Conservation (phyloP, 306 rosid genomes). For the Aeschynomene evenia region DNA sequence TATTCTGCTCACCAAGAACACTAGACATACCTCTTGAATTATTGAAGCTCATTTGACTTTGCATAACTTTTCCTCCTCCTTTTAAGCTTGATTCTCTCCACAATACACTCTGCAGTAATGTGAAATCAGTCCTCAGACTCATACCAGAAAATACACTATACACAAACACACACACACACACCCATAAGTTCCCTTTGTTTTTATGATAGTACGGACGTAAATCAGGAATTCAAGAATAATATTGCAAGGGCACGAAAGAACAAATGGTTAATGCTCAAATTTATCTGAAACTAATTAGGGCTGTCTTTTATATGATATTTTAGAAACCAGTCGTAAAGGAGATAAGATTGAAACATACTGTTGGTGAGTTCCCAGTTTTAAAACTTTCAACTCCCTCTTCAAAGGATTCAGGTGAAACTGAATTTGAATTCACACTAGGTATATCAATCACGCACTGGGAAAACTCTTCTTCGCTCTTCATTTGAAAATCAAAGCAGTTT, state of each 20-base stretch:
- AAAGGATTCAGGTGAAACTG: conserved; percentile 47
- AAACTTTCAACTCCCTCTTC: conserved; percentile 60
- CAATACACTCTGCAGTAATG: conserved; percentile 62
- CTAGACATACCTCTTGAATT: conserved; percentile 57
- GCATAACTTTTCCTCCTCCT: conserved; percentile 55
- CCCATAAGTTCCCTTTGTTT: not conserved
- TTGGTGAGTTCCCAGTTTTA: conserved; percentile 53
- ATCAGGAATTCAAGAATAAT: not conserved
- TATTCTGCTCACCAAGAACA: not conserved
- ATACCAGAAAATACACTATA: conserved; percentile 19
- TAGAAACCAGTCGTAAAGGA: conserved; percentile 18
- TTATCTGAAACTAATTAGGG: not conserved
- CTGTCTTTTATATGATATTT: not conserved
- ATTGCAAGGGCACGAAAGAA: not conserved
- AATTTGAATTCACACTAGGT: conserved; percentile 54
- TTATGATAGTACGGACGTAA: not conserved
- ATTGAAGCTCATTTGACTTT: conserved; percentile 49
- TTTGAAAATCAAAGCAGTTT: conserved; percentile 55
- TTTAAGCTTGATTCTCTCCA: conserved; percentile 73
- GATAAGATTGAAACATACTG: conserved; percentile 52
- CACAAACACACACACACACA: too few relatives aligned
- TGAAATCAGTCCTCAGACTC: conserved; percentile 25
- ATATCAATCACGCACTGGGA: conserved; percentile 66
- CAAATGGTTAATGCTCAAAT: not conserved
- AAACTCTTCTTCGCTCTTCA: conserved; percentile 46